Evolutionary conservation across 176 grass and related monocot species (phyloP), one percentile per base, ranked within the genome.

Genomic region (Cenchrus fungigraminus): DNA sequence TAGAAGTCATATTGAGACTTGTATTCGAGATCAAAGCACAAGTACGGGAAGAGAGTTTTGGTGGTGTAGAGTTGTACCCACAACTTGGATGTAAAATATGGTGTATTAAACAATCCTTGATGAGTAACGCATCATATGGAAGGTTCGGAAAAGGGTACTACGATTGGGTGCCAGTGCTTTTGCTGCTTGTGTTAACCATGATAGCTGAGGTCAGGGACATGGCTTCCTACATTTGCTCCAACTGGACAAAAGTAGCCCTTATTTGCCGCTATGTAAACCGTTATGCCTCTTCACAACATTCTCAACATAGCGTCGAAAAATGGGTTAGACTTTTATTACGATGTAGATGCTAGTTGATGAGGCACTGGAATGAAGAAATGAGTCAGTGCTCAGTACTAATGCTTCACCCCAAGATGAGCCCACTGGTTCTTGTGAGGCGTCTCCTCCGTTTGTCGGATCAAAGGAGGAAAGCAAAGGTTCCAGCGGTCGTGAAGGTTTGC

Each of bases 181-280:
- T 83, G 8, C 10, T 83, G 4, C 6, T 74, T 64, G 10, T 52
- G 2, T 11, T 83, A 9, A 58, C 65, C 0, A 1, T 83, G 5
- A 1, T n/a, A n/a, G 58, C 70, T 22, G 81, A 83, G 69, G 16
- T 72, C 2, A 74, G 45, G 45, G 57, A 74, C 63, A 25, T 74
- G 29, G 44, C 22, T 52, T 83, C 58, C 6, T 50, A 83, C 43
- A 25, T 83, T 4, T 74, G 57, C 45, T 83, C 70, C 17, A 83
- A 15, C 9, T 50, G 45, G 17, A 17, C 46, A 3, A 83, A 83
- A 83, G 70, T 83, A 43, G 1, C 19, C 9, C 29, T 84, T 9
- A 44, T 65, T 0, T 84, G 60, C 13, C 8, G 5, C 20, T 55
- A 9, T 31, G 20, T 57, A 4, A 74, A 17, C 47, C 22, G 11